phyloP scores from a whole-genome alignment of 2,329 filamentous ascomycete genomes.

The Kalmusia sp. region DNA sequence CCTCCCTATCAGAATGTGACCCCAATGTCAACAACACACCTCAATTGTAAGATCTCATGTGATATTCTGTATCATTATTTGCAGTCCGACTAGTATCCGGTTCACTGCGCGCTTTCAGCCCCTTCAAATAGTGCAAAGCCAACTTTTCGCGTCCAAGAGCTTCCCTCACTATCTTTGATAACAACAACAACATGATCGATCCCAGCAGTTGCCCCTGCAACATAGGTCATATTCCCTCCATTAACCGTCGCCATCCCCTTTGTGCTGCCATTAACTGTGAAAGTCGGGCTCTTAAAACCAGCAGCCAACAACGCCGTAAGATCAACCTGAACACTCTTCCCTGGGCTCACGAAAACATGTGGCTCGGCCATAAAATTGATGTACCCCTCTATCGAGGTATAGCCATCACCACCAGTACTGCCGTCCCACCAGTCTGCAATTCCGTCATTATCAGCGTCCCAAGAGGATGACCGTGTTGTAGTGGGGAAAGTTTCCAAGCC shows the following conservation, averaged over 20 bases:
- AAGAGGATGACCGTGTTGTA: slow-evolving; percentile 25
- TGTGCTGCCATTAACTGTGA: slow-evolving; percentile 17
- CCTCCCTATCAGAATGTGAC: no score
- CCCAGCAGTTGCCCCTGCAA: slow-evolving; percentile 8
- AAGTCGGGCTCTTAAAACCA: slow-evolving; percentile 19
- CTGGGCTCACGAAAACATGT: slow-evolving; percentile 38
- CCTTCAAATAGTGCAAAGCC: slow-evolving; percentile 22
- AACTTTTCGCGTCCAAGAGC: slow-evolving; percentile 15
- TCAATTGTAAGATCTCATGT: no score
- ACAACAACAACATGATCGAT: slow-evolving; percentile 16
- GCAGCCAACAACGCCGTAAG: slow-evolving; percentile 24
- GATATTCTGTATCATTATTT: no score
- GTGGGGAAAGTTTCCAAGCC: slow-evolving; percentile 44
- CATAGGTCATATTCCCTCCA: slow-evolving; percentile 16
- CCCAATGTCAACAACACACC: no score
- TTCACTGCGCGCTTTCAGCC: slow-evolving; percentile 6
- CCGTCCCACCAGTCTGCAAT: slow-evolving; percentile 48
- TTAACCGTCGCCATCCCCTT: slow-evolving; percentile 11
- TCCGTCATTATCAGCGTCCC: slow-evolving; percentile 44
- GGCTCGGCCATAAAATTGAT: slow-evolving; percentile 47
- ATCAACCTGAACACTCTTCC: slow-evolving; percentile 27
- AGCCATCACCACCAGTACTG: slow-evolving; percentile 40
- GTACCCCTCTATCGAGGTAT: slow-evolving; percentile 42
- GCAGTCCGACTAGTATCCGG: no score
- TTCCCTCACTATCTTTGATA: slow-evolving; percentile 18